Evolutionary conservation across 2,329 filamentous ascomycete genomes (phyloP).

Genomic region (Colletotrichum coccodes): DNA sequence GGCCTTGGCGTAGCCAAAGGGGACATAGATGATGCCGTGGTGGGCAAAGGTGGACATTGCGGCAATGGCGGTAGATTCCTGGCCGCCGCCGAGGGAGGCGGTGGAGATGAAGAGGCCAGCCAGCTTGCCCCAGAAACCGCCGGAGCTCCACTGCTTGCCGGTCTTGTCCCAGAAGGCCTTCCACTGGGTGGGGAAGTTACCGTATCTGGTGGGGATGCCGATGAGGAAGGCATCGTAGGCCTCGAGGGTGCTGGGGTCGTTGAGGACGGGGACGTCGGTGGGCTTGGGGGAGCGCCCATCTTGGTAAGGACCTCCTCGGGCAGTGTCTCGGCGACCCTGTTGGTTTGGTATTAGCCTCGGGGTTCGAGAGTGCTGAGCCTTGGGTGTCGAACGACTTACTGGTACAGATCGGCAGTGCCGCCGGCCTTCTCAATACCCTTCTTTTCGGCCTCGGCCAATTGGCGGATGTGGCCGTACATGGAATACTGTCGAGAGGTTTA

Average conservation of each 20-base stretch:
- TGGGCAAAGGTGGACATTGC: constrained; percentile 88
- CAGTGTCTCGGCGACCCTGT: constrained; percentile 85
- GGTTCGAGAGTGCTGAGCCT: background rate
- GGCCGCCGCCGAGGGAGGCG: constrained; percentile 86
- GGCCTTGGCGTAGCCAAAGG: constrained; percentile 86
- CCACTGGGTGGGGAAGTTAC: constrained; percentile 97
- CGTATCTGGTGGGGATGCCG: constrained; percentile 95
- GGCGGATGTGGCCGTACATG: constrained; percentile 90
- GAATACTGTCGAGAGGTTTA: constrained; percentile 73
- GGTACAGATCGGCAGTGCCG: constrained; percentile 83
- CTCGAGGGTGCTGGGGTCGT: constrained; percentile 69
- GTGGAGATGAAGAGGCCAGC: constrained; percentile 92
- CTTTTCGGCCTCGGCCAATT: constrained; percentile 90
- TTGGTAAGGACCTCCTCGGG: constrained; percentile 83
- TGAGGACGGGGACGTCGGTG: constrained; percentile 71
- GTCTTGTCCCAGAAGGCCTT: constrained; percentile 94
- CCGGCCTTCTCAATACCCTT: constrained; percentile 89
- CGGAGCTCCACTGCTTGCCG: constrained; percentile 83
- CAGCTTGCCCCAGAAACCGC: constrained; percentile 86
- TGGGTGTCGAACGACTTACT: constrained; percentile 60
- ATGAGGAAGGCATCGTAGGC: constrained; percentile 87
- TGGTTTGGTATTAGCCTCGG: constrained; percentile 11
- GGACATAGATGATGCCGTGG: constrained; percentile 97
- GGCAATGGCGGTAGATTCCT: constrained; percentile 87
- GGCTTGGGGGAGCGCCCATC: constrained; percentile 91